A percentile compares a stretch with the other conserved stretches of the same genome.
These are phyloP conservation scores for Coniella vitis DNA, from an alignment of 2,329 filamentous ascomycete genomes.

Conservation along the genomic window DNA sequence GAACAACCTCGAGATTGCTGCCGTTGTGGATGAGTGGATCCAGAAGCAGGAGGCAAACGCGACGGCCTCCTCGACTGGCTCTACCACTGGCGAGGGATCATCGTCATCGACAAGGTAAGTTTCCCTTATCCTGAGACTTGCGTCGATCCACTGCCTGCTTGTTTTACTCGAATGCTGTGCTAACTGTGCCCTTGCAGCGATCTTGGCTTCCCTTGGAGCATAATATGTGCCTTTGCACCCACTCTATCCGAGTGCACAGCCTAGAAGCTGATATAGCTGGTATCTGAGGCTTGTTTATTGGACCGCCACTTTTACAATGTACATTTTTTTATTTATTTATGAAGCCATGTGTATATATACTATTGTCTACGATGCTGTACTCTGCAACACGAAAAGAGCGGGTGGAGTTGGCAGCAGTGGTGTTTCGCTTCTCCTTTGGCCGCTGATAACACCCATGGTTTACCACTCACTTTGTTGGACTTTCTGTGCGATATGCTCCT, in stretches of 20 bases:
- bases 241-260: neutral
- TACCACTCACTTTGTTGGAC: too few relatives aligned
- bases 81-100: neutral
- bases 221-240: neutral
- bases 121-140: neutral
- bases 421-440: too few relatives aligned
- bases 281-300: neutral
- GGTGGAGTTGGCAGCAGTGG: too few relatives aligned
- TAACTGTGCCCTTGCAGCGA: too few relatives aligned
- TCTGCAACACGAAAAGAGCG: too few relatives aligned
- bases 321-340: too few relatives aligned
- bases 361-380: too few relatives aligned
- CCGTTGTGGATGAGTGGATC: conserved; percentile 13
- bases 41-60: conserved; percentile 4
- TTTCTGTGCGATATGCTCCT: too few relatives aligned
- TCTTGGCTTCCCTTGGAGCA: neutral
- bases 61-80: neutral
- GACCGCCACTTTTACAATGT: too few relatives aligned
- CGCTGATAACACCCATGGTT: too few relatives aligned
- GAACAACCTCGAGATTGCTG: conserved; percentile 27
- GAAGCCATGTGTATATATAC: too few relatives aligned
- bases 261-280: neutral
- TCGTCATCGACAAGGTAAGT: neutral
- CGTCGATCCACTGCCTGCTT: too few relatives aligned
- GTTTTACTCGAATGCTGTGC: neutral